Evolutionary conservation across 2,329 filamentous ascomycete genomes (phyloP), one percentile per base, ranked within the genome.

Genomic region (Rhynchosporium graminicola): DNA sequence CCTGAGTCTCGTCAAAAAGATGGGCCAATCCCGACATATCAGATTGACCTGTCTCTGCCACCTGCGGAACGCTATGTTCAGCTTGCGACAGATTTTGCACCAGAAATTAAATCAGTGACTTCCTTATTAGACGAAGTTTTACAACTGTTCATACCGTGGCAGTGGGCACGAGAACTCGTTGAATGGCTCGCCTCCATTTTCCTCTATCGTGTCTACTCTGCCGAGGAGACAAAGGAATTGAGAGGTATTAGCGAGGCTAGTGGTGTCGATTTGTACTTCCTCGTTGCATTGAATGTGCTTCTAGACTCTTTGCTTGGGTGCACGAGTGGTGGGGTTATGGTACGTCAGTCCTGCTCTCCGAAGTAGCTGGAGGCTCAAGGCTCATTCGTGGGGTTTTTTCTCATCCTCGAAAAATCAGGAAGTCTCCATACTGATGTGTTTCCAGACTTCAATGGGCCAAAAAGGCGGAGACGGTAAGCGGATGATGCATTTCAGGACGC

Each of bases 271-370:
- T 76, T 88, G 71, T 84, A 86, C 66, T 73, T 88, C 0, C 76
- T 89, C 0, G 80, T 89, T 2, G 80, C 81, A 2, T 80, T 87
- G 67, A 89, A 89, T 67, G 83, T 84, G 1, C 74, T 88, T 1
- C 76, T 89, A 1, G 87, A 90, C 68, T 74, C 83, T 4, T 76
- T 89, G 42, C 81, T 89, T 74, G 87, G 86, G 2, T 89, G 87
- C 70, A 88, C 86, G 0, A 87, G 83, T 64, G 83, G 83, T 28
- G 83, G 78, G 15, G 75, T 76, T 5, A 65, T 72, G 40, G 71
- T 46, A 46, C 15, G 43, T 46, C 10, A 20, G 3, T 26, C 26
- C n/a, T 46, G 1, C n/a, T 10, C 15, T 36, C 9, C 6, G 9
- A 36, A 36, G 5, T 10, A 36, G 33, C 33, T 36, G 5, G n/a